phyloP scores from a whole-genome alignment of 139 green algal species.

The Desmodesmus armatus region DNA sequence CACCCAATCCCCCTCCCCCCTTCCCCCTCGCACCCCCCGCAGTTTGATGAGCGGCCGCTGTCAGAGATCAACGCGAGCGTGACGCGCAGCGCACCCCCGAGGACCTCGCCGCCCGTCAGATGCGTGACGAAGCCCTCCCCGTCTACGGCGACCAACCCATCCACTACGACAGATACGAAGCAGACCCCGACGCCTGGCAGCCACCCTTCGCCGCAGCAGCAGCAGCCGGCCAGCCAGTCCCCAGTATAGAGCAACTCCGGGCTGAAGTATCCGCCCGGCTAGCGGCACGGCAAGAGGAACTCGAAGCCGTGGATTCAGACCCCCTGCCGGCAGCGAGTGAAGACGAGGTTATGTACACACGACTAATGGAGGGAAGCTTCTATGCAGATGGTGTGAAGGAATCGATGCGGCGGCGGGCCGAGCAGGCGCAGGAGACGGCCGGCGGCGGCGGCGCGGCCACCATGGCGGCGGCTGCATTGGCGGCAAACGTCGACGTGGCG shows the following conservation, averaged over 20 bases:
- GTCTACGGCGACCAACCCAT: conserved; percentile 34
- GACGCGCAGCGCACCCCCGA: conserved; percentile 1
- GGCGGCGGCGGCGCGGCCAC: background rate
- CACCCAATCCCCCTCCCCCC: too few species aligned
- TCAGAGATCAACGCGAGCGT: conserved; percentile 31
- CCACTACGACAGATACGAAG: conserved; percentile 7
- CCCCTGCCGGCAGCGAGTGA: conserved; percentile 3
- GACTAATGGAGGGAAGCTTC: too few species aligned
- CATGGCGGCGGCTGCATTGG: background rate
- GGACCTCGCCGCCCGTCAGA: conserved; percentile 6
- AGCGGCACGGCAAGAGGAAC: too few species aligned
- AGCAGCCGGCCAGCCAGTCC: background rate
- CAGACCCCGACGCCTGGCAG: background rate
- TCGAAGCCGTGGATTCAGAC: too few species aligned
- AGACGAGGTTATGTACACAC: conserved; percentile 24
- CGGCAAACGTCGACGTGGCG: background rate
- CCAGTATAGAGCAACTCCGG: conserved; percentile 20
- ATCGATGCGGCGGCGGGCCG: too few species aligned
- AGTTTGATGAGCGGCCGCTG: conserved; percentile 35
- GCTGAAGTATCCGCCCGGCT: too few species aligned
- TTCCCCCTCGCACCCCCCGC: background rate
- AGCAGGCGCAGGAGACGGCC: too few species aligned
- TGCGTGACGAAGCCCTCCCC: conserved; percentile 14
- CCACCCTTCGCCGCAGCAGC: conserved; percentile 17
- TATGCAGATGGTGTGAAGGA: too few species aligned